Evolutionary conservation across 176 grass and related monocot genomes (phyloP).

Genomic region (Hordeum marinum): DNA sequence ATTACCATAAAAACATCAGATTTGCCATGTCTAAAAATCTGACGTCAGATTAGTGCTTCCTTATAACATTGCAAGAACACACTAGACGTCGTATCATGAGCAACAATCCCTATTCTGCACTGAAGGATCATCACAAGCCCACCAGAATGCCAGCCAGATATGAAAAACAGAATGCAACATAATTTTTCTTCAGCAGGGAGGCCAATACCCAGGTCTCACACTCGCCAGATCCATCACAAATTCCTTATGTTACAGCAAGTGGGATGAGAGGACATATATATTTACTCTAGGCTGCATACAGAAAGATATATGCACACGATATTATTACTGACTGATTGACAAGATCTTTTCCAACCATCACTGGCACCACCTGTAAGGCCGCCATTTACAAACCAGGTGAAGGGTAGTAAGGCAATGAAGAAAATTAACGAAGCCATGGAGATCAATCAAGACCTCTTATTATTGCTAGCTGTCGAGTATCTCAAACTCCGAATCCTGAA

Average conservation of each 20-base stretch:
- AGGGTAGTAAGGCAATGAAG: slow-evolving; percentile 26
- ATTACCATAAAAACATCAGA: too few relatives aligned
- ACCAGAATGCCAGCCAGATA: background rate
- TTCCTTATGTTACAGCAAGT: slow-evolving; percentile 33
- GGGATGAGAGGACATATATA: slow-evolving; percentile 6
- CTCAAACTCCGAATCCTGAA: slow-evolving; percentile 82
- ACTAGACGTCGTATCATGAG: too few relatives aligned
- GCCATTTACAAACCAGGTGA: slow-evolving; percentile 70
- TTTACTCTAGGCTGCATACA: background rate
- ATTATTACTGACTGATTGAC: slow-evolving; percentile 17
- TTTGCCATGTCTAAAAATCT: too few relatives aligned
- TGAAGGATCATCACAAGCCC: background rate
- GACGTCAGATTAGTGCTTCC: too few relatives aligned
- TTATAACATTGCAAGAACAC: too few relatives aligned
- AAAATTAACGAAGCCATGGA: slow-evolving; percentile 22
- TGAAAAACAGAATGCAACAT: background rate
- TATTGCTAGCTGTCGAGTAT: slow-evolving; percentile 55
- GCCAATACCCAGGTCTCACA: slow-evolving; percentile 3
- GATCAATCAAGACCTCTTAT: background rate
- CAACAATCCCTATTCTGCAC: background rate
- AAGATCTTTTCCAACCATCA: slow-evolving; percentile 28
- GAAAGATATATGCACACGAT: slow-evolving; percentile 34
- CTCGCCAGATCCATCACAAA: slow-evolving; percentile 31
- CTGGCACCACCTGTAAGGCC: slow-evolving; percentile 45
- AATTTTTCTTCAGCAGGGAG: background rate